Percentiles rank a stretch among this genome's conserved stretches.
Conservation (phyloP, 441 rosid genomes). For the Geranium incanum region DNA sequence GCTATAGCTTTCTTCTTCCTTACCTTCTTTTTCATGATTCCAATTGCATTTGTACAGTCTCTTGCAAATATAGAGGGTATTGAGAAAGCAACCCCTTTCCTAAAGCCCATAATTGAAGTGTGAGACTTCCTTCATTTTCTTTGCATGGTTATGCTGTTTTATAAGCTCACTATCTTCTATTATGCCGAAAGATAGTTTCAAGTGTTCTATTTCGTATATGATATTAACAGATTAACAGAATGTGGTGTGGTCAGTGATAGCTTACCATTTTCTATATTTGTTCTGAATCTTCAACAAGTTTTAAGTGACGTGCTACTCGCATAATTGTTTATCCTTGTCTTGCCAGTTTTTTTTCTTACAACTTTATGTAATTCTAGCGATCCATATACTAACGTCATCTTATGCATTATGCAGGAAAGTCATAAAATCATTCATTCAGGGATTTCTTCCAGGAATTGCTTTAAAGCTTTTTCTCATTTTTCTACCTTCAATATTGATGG, state of each 20-base stretch:
- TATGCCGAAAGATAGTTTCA: not conserved
- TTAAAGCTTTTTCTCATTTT: constrained; percentile 95
- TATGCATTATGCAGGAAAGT: constrained; percentile 37
- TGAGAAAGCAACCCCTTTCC: constrained; percentile 60
- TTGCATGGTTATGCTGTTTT: not conserved
- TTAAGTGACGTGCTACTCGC: not conserved
- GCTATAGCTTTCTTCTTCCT: constrained; percentile 84
- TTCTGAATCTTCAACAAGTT: not conserved
- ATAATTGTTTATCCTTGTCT: not conserved
- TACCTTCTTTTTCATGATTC: constrained; percentile 89
- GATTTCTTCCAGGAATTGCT: constrained; percentile 74
- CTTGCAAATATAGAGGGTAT: constrained; percentile 83
- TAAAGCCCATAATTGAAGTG: constrained; percentile 54
- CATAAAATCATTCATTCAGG: constrained; percentile 66
- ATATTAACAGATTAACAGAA: too few species aligned
- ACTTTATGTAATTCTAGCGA: not conserved
- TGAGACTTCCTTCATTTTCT: constrained; percentile 32
- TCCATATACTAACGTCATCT: not conserved
- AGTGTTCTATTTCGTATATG: not conserved
- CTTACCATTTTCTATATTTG: not conserved
- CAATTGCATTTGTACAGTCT: constrained; percentile 80
- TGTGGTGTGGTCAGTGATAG: too few species aligned
- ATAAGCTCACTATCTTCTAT: not conserved
- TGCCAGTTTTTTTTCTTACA: not conserved
- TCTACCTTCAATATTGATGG: constrained; percentile 80